Evolutionary conservation across 768 basidiomycete genomes (phyloP).

Genomic region (Russula olivacea): DNA sequence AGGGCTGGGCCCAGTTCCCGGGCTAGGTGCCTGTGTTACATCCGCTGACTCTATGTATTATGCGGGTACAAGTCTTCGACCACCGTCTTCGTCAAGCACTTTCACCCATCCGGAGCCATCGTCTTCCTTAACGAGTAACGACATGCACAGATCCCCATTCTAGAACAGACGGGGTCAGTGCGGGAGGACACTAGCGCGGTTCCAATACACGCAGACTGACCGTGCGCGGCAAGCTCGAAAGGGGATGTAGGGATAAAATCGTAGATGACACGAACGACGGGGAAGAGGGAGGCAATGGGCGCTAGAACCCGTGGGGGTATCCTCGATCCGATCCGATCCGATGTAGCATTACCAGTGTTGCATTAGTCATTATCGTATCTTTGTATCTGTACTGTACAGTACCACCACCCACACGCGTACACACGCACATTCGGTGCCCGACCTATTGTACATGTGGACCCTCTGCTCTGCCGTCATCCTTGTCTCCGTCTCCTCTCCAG

Average conservation of each 20-base stretch:
- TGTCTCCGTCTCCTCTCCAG: no score
- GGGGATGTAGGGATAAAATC: slow-evolving; percentile 70
- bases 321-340: no score
- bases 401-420: no score
- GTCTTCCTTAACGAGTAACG: slow-evolving; percentile 70
- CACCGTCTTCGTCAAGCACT: slow-evolving; percentile 51
- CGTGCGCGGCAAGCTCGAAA: slow-evolving; percentile 66
- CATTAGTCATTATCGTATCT: no score
- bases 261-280: slow-evolving; percentile 59
- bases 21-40: slow-evolving; percentile 24
- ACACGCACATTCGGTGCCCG: no score
- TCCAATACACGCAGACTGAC: slow-evolving; percentile 34
- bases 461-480: no score
- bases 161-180: slow-evolving; percentile 29
- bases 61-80: slow-evolving; percentile 77
- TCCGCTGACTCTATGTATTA: slow-evolving; percentile 55
- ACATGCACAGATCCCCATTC: slow-evolving; percentile 62
- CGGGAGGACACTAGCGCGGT: slow-evolving; percentile 1
- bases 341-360: no score
- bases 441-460: no score
- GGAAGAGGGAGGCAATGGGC: no score
- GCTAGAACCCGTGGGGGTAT: no score
- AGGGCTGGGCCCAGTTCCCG: slow-evolving; percentile 29
- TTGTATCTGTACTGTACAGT: no score
- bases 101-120: slow-evolving; percentile 88